Percentiles rank a stretch among this genome's conserved stretches.
Evolutionary conservation across 2,329 filamentous ascomycete genomes (phyloP).

Genomic region (Aspergillus fijiensis): DNA sequence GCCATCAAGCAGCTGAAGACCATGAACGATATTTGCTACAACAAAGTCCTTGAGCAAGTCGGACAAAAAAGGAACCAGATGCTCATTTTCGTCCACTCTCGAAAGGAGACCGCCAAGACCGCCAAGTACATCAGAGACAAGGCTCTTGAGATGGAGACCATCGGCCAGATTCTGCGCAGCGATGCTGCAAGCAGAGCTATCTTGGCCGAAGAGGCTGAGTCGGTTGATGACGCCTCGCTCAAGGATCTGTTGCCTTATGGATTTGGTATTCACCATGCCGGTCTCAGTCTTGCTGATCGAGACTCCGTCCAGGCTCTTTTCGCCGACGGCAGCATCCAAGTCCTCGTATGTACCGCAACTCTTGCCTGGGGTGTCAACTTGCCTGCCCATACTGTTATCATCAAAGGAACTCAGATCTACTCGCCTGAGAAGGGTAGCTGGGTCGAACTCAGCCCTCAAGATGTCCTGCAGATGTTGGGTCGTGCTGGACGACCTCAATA

Average conservation of each 20-base stretch:
- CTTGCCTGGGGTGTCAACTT: slow-evolving; percentile 98
- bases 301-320: slow-evolving; percentile 95
- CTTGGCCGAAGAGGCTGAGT: slow-evolving; percentile 77
- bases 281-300: slow-evolving; percentile 93
- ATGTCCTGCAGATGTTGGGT: slow-evolving; percentile 97
- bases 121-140: slow-evolving; percentile 95
- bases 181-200: slow-evolving; percentile 91
- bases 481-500: slow-evolving; percentile 95
- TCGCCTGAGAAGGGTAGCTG: slow-evolving; percentile 98
- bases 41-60: slow-evolving; percentile 94
- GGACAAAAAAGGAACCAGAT: slow-evolving; percentile 93
- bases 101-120: slow-evolving; percentile 97
- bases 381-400: slow-evolving; percentile 96
- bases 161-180: slow-evolving; percentile 88
- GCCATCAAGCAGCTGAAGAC: slow-evolving; percentile 98
- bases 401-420: slow-evolving; percentile 97
- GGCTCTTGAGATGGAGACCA: slow-evolving; percentile 93
- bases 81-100: slow-evolving; percentile 97
- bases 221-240: slow-evolving; percentile 79
- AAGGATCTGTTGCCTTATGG: slow-evolving; percentile 95
- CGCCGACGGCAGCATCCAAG: slow-evolving; percentile 84
- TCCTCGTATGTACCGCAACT: slow-evolving; percentile 96
- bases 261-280: slow-evolving; percentile 97
- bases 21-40: slow-evolving; percentile 99
- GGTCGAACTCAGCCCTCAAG: slow-evolving; percentile 96